Percentiles rank a stretch among this genome's conserved stretches.
Conservation (phyloP, 164 flowering plant genomes). For the Chimonanthus praecox region DNA sequence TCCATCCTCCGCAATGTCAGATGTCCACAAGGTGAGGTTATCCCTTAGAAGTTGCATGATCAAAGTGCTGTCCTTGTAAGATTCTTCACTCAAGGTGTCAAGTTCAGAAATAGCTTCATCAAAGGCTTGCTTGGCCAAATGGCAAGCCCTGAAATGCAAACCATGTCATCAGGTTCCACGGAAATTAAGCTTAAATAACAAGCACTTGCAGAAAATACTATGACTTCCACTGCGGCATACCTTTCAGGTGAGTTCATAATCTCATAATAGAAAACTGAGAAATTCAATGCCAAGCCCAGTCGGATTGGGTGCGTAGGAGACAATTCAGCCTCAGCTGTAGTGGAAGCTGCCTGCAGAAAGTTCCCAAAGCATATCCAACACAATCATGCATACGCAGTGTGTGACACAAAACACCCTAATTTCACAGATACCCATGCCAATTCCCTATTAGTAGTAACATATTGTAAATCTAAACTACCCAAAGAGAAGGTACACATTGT, state of each 20-base stretch:
- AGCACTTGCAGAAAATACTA: background rate
- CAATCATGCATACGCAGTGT: background rate
- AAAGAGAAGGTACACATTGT: no score
- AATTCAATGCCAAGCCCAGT: slow-evolving; percentile 49
- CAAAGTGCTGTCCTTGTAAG: slow-evolving; percentile 54
- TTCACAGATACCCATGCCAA: background rate
- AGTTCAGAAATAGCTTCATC: slow-evolving; percentile 61
- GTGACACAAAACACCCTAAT: background rate
- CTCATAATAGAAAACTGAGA: slow-evolving; percentile 53
- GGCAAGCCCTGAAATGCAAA: slow-evolving; percentile 41
- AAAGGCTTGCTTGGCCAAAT: slow-evolving; percentile 55
- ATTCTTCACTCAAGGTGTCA: slow-evolving; percentile 48
- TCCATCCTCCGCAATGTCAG: slow-evolving; percentile 60
- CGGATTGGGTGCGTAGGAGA: slow-evolving; percentile 52
- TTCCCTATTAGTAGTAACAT: no score
- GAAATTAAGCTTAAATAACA: background rate
- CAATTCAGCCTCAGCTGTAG: slow-evolving; percentile 36
- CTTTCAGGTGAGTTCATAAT: slow-evolving; percentile 53
- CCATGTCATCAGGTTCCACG: background rate
- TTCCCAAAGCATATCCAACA: background rate
- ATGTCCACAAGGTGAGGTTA: slow-evolving; percentile 59
- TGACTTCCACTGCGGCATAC: slow-evolving; percentile 7
- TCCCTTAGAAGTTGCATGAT: slow-evolving; percentile 58
- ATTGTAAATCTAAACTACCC: no score
- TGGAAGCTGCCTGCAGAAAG: slow-evolving; percentile 33